Evolutionary conservation across 305 asterid genomes (phyloP), one percentile per base, ranked within the genome.

Genomic region (Fraxinus dipetala): DNA sequence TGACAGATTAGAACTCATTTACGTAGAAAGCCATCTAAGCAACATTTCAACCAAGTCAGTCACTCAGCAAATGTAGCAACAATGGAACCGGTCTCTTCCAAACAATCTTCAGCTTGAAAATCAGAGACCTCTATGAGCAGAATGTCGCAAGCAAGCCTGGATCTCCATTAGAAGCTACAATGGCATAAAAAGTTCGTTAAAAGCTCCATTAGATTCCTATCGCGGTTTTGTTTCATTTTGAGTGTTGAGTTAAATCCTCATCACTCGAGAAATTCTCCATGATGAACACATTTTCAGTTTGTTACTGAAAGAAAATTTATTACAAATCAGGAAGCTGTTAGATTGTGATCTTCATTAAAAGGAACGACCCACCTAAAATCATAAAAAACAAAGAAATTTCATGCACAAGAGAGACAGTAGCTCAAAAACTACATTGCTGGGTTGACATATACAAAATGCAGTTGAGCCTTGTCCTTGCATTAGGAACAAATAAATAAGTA

Each of bases 11-110:
- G 99, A 96, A 32, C 94, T 96, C 45, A 93, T 94, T 28, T 96
- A 96, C 24, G 98, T 96, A 0, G 99, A 96, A 70, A 96, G 99
- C 91, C 97, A 96, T 84, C 84, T 93, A 83, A 96, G 99, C 92
- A 96, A 91, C 95, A 89, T 94, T 63, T 96, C 99, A 5, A 87
- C 90, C 56, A 94, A 96, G 84, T 94, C 93, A 79, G 93, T 96
- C 8, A 96, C 97, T 9, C 48, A 9, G 48, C 48, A 38, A 38
- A 8, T 38, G 48, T 38, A 9, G 48, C 48, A 38, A 38, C 48
- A 9, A 38, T 38, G 48, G 48, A 38, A 38, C 48, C 14, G 14
- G 48, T 38, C 48, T 38, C 48, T 38, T 38, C 48, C 48, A 8
- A 38, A 38, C 48, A 38, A 38, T 1, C 48, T 38, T 38, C 48